Percentiles rank a stretch among this genome's conserved stretches.
Evolutionary conservation across 306 rosid species (phyloP).

Genomic region (cucumber (Cucumis sativus)): Cucumber_9930_V3 NC_026655.2:1032501-1033000

Average conservation of each 20-base stretch:
- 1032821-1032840: constrained; percentile 22
- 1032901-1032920: not conserved
- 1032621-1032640: not conserved
- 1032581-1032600: not conserved
- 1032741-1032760: constrained; percentile 23
- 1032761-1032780: constrained; percentile 30
- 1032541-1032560: not conserved
- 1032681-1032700: not conserved
- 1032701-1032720: not conserved
- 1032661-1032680: not conserved
- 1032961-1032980: not conserved
- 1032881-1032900: constrained; percentile 1
- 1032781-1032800: constrained; percentile 47
- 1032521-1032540: not conserved
- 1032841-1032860: constrained; percentile 30
- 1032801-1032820: constrained; percentile 21
- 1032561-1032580: not conserved
- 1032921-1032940: not conserved
- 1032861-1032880: constrained; percentile 27
- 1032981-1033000: not conserved
- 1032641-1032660: not conserved
- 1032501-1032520: not conserved
- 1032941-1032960: not conserved
- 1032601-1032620: not conserved
- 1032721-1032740: constrained; percentile 7